Conservation (phyloP, 2,329 filamentous ascomycete species). For the Pleomassaria siparia region DNA sequence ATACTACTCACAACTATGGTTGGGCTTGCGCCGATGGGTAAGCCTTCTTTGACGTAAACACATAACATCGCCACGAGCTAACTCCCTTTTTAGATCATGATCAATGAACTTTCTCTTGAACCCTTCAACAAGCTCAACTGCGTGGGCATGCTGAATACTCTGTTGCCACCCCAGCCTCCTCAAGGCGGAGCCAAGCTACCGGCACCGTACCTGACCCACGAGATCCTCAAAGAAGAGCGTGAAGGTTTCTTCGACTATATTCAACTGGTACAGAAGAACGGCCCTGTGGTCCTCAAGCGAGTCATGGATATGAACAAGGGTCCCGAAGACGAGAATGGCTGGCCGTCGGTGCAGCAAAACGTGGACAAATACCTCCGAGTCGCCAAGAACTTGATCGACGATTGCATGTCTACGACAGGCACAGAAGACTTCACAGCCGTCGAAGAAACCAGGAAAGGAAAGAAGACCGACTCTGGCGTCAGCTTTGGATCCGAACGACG, state of each 20-base stretch:
- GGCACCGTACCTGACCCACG: slow-evolving; percentile 54
- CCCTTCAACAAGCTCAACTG: slow-evolving; percentile 68
- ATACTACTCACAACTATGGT: slow-evolving; percentile 61
- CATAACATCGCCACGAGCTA: slow-evolving; percentile 13
- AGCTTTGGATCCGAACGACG: slow-evolving; percentile 53
- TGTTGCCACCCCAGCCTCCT: slow-evolving; percentile 60
- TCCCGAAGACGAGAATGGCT: slow-evolving; percentile 57
- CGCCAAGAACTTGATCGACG: slow-evolving; percentile 63
- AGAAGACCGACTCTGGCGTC: slow-evolving; percentile 66
- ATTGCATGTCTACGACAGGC: slow-evolving; percentile 54
- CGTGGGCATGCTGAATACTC: slow-evolving; percentile 67
- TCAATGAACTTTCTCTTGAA: slow-evolving; percentile 64
- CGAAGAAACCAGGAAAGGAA: slow-evolving; percentile 45
- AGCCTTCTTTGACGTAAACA: slow-evolving; percentile 23
- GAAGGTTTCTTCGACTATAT: slow-evolving; percentile 66
- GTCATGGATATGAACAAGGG: slow-evolving; percentile 57
- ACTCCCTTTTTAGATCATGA: slow-evolving; percentile 54
- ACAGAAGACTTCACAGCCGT: slow-evolving; percentile 39
- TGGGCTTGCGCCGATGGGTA: slow-evolving; percentile 66
- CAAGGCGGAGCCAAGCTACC: slow-evolving; percentile 41
- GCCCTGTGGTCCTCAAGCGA: slow-evolving; percentile 54
- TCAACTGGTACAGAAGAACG: slow-evolving; percentile 57
- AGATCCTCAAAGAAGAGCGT: slow-evolving; percentile 59
- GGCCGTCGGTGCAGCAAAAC: slow-evolving; percentile 51
- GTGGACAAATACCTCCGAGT: slow-evolving; percentile 61